Conservation (phyloP, 1,139 yeast genomes). For the Geotrichum candidum region DNA sequence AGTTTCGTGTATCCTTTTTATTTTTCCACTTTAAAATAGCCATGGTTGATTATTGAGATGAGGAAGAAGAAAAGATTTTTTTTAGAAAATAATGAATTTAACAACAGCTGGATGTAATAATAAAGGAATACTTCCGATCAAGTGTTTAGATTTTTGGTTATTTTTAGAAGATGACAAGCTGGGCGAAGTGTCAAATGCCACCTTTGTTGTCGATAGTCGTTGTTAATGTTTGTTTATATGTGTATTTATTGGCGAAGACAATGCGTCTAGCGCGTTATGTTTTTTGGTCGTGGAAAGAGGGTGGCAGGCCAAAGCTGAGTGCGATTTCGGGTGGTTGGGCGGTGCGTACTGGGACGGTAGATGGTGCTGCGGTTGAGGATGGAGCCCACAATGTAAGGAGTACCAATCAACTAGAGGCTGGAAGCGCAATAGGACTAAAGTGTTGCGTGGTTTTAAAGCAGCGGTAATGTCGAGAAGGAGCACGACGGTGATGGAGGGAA, state of each 20-base stretch:
- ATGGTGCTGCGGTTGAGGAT: not conserved
- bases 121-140: not conserved
- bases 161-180: not conserved
- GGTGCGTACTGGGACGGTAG: not conserved
- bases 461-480: no score
- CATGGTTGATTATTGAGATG: slow-evolving; percentile 17
- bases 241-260: not conserved
- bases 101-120: not conserved
- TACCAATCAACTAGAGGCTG: no score
- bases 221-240: not conserved
- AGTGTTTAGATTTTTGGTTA: not conserved
- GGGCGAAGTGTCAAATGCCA: not conserved
- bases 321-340: not conserved
- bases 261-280: not conserved
- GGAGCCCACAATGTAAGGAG: no score
- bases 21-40: slow-evolving; percentile 27
- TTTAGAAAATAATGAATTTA: not conserved
- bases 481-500: no score
- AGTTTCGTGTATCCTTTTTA: slow-evolving; percentile 27
- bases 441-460: no score
- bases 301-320: not conserved
- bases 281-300: not conserved
- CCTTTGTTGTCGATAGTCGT: not conserved
- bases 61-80: not conserved
- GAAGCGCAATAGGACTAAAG: no score